phyloP scores from a whole-genome alignment of 306 rosid genomes.

The Senna tora region DNA sequence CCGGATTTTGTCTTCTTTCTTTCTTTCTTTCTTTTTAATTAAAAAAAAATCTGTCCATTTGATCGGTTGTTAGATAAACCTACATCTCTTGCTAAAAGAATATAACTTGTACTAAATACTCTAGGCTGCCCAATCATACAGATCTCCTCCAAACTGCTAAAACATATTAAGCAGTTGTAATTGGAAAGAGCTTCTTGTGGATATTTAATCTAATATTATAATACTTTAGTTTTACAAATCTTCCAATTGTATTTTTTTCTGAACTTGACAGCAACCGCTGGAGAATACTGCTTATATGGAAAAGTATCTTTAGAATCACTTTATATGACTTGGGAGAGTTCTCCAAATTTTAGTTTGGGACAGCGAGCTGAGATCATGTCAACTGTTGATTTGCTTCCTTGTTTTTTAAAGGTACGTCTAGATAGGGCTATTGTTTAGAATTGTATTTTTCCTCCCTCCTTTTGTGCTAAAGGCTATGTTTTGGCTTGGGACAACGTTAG shows the following conservation, averaged over 20 bases:
- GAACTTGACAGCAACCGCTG: slow-evolving; percentile 55
- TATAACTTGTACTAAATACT: background rate
- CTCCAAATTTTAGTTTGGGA: slow-evolving; percentile 61
- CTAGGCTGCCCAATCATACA: background rate
- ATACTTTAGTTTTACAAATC: background rate
- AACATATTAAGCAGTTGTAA: background rate
- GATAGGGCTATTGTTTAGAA: slow-evolving; percentile 20
- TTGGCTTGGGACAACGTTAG: slow-evolving; percentile 9
- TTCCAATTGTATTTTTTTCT: slow-evolving; percentile 35
- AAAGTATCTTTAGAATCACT: slow-evolving; percentile 67
- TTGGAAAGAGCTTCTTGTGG: background rate
- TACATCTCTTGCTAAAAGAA: background rate
- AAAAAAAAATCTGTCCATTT: background rate
- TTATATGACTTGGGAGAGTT: slow-evolving; percentile 58
- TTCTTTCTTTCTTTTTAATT: background rate
- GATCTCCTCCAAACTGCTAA: background rate
- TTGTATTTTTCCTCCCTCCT: slow-evolving; percentile 28
- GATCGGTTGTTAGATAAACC: background rate
- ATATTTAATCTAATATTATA: background rate
- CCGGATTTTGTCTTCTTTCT: background rate
- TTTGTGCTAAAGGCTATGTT: slow-evolving; percentile 29
- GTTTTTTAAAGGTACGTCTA: slow-evolving; percentile 68
- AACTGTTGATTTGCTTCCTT: slow-evolving; percentile 60
- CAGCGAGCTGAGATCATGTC: slow-evolving; percentile 64
- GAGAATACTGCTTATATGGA: slow-evolving; percentile 65